These are phyloP conservation scores for Gloeopeniophorella convolvens DNA, from an alignment of 768 basidiomycete species.

Conservation along the genomic window DNA sequence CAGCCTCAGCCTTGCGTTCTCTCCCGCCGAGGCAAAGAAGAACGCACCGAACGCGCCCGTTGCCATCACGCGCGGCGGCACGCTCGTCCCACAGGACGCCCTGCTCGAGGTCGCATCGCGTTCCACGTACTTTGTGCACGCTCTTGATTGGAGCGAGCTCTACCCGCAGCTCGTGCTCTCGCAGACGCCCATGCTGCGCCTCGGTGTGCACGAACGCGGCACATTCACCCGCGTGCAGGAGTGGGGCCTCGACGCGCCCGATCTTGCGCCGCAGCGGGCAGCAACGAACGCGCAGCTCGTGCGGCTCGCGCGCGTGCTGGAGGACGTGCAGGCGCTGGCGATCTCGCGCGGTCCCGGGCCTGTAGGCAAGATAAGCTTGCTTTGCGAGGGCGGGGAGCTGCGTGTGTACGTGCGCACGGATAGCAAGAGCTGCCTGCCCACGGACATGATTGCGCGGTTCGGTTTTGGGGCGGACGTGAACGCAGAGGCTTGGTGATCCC, in stretches of 20 bases:
- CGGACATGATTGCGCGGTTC: constrained; percentile 4
- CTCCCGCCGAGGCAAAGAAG: not conserved
- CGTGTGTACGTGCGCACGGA: constrained; percentile 2
- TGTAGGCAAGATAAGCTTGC: constrained; percentile 2
- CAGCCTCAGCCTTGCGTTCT: constrained; percentile 13
- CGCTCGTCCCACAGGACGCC: constrained; percentile 10
- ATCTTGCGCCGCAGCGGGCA: not conserved
- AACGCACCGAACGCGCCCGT: not conserved
- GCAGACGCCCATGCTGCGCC: constrained; percentile 53
- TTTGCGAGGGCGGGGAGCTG: constrained; percentile 1
- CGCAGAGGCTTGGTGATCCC: not conserved
- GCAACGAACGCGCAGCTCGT: not conserved
- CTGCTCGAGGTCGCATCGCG: constrained; percentile 32
- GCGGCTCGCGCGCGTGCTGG: constrained; percentile 11
- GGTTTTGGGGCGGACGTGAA: not conserved
- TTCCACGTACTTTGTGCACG: constrained; percentile 18
- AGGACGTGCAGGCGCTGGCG: constrained; percentile 13
- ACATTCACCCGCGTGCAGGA: constrained; percentile 46
- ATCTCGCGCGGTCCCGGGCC: constrained; percentile 10
- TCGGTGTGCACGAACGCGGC: constrained; percentile 53
- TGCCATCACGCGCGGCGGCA: constrained; percentile 13
- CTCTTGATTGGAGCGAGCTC: constrained; percentile 49
- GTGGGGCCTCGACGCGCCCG: constrained; percentile 25
- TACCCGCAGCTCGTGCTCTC: constrained; percentile 68
- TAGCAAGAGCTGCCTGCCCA: constrained; percentile 3